Evolutionary conservation across 2,329 filamentous ascomycete genomes (phyloP).

Genomic region (Pseudogymnoascus sp.): DNA sequence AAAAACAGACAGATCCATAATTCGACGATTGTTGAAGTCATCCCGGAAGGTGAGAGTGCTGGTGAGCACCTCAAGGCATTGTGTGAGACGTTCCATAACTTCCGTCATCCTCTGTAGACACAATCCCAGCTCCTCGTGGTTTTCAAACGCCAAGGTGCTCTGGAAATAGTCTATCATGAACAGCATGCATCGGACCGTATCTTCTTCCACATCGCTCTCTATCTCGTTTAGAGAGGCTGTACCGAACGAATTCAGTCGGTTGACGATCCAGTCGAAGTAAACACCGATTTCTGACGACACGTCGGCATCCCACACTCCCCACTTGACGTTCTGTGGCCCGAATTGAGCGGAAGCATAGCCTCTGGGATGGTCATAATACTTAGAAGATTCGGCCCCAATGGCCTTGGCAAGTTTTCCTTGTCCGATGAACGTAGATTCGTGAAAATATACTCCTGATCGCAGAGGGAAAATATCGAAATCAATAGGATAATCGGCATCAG

Average conservation of each 20-base stretch:
- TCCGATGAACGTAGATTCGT: conserved; percentile 52
- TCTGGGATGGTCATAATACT: conserved; percentile 29
- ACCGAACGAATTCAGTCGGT: conserved; percentile 30
- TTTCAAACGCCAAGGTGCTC: conserved; percentile 19
- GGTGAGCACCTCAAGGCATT: conserved; percentile 1
- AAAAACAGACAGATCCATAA: conserved; percentile 10
- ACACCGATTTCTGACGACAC: conserved; percentile 56
- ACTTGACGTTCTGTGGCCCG: conserved; percentile 43
- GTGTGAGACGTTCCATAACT: conserved; percentile 15
- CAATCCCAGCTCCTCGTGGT: conserved; percentile 12
- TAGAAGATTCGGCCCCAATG: conserved; percentile 15
- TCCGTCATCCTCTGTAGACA: conserved; percentile 26
- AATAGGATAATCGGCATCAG: conserved; percentile 53
- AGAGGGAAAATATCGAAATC: conserved; percentile 58
- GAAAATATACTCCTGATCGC: conserved; percentile 49
- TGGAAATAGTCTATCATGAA: conserved; percentile 28
- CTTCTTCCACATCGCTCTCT: neutral
- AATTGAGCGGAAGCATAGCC: conserved; percentile 28
- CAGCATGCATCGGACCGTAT: conserved; percentile 15
- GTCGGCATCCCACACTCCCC: conserved; percentile 50
- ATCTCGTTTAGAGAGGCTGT: neutral
- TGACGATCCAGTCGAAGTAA: conserved; percentile 51
- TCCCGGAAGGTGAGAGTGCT: neutral
- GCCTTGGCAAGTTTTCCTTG: conserved; percentile 42
- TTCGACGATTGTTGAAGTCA: conserved; percentile 9